Evolutionary conservation across 1,139 yeast genomes (phyloP), one percentile per base, ranked within the genome.

Genomic region (Nakaseomyces nivariensis): DNA sequence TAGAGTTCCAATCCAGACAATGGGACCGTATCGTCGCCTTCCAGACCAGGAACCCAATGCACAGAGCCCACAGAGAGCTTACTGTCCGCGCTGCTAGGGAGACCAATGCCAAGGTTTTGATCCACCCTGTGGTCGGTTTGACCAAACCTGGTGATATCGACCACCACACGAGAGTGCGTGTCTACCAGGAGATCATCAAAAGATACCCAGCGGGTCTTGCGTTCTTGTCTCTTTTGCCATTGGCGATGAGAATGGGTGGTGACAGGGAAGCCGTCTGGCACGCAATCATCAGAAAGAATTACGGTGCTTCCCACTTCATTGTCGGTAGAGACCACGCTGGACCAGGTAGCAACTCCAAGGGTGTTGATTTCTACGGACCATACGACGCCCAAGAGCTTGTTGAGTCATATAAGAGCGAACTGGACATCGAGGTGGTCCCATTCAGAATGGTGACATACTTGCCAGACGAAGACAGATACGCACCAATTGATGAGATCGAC

Each of bases 201-300:
- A 84, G 92, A 64, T 90, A 86, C 71, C 97, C 97, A 51, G 85
- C 82, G 54, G 96, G 96, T 51, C 82, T 90, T 77, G 97, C 97
- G 10, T 80, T 87, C 57, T 75, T 90, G 56, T 84, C 97, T 10
- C 74, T 90, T 57, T 75, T 90, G 64, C 97, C 97, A 17, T 76
- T 90, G 62, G 97, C 97, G 47, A 90, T 90, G 97, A 82, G 97
- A 76, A 90, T 90, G 97, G 97, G 95, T 54, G 97, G 97, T 69
- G 97, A 92, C 69, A 82, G 96, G 69, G 97, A 90, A 73, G 97
- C 97, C 34, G 85, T 90, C 49, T 90, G 97, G 97, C 97, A 90
- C 68, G 96, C 97, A 27, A 85, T 90, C 65, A 90, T 90, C 67
- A 85, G 97, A 72, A 87, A 89, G 76, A 90, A 90, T 72, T 89